Evolutionary conservation across 2,329 filamentous ascomycete genomes (phyloP), one percentile per base, ranked within the genome.

Genomic region (Pseudogymnoascus sp.): DNA sequence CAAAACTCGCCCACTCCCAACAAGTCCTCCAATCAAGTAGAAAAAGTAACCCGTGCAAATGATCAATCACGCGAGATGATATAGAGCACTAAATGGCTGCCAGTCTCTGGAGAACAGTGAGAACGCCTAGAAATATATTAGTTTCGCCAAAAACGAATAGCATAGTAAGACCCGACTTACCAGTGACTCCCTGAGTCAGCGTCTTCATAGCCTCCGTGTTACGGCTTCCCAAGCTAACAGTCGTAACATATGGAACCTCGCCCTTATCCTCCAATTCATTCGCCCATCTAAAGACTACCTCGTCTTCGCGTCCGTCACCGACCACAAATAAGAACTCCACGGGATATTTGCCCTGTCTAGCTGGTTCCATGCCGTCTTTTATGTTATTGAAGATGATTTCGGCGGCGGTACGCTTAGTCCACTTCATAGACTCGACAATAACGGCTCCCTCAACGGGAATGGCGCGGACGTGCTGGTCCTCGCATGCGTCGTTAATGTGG

Each of bases 401-500:
- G 0, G 91, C 88, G 0, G 93, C 93, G 0, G 89, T 92, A 40
- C 86, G 86, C 77, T 97, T 97, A 71, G 90, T 94, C 80, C 88
- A 95, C 71, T 92, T 87, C 42, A 88, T 82, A 4, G 91, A 88
- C 72, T 96, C 92, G 13, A 97, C 90, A 9, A 92, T 80, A 59
- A 97, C 86, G 42, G 87, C 88, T 33, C 90, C 86, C 62, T 94
- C 89, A 12, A 90, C 79, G 1, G 89, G 87, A 15, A 96, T 84
- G 4, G 93, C 93, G 70, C 92, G 90, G 4, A 97, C 88, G 33
- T 86, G 83, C 74, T 95, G 90, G 61, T 82, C 84, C 71, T 91
- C 87, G 72, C 92, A 96, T 0, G 91, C 89, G 71, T 96, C 92
- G 71, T 97, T 97, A 79, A 97, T 94, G 70, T 97, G 92, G 65